A percentile compares a stretch with the other conserved stretches of the same genome.
Conservation (phyloP, 768 basidiomycete species). For the Podaxis mareebaensis region DNA sequence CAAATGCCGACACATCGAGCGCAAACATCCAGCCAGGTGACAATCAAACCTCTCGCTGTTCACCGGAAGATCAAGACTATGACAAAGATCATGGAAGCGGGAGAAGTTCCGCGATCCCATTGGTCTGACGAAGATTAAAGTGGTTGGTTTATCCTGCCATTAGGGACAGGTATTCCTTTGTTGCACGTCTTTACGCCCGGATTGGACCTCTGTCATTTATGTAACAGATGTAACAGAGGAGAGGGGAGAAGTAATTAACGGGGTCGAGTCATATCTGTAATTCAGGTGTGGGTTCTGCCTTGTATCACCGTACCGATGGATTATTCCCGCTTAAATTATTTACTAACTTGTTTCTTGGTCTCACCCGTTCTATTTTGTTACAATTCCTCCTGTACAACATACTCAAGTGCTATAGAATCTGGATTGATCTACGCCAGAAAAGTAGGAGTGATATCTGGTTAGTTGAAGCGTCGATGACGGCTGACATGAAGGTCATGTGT, state of each 20-base stretch:
- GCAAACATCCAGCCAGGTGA: conserved; percentile 4
- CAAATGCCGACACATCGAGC: conserved; percentile 19
- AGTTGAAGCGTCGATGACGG: no score
- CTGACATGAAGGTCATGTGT: no score
- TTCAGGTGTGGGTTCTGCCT: conserved; percentile 4
- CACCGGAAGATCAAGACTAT: conserved; percentile 35
- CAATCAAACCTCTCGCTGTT: conserved; percentile 16
- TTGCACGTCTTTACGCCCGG: neutral
- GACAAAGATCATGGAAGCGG: conserved; percentile 33
- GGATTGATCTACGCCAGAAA: neutral
- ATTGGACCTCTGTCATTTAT: neutral
- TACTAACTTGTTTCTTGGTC: neutral
- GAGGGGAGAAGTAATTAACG: neutral
- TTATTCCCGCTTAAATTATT: neutral
- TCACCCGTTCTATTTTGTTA: neutral
- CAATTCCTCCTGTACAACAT: neutral
- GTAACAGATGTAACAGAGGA: neutral
- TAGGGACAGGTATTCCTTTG: neutral
- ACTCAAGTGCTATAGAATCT: neutral
- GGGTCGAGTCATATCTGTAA: neutral
- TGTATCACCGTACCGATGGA: neutral
- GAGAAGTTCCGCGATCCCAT: conserved; percentile 27
- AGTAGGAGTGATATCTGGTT: neutral
- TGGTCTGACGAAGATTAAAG: conserved; percentile 29
- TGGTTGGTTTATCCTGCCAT: neutral